Base-by-base conservation (phyloP, 2,329 filamentous ascomycete species). In the Colletotrichum truncatum region DNA sequence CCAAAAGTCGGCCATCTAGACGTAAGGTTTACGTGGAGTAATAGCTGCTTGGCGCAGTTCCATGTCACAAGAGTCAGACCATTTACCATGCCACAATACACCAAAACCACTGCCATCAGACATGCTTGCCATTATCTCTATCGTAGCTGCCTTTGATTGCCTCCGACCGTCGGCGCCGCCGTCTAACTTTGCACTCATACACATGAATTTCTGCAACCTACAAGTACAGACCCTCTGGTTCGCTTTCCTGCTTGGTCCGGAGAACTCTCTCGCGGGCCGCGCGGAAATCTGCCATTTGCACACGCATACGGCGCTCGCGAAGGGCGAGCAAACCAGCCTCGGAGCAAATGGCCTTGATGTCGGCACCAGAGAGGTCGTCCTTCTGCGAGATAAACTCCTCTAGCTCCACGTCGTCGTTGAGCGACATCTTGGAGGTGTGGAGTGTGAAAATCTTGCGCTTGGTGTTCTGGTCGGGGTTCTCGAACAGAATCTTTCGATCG, bases 341-440 rank as follows among this genome's bases (percentile, higher is more conserved):
- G 28, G 94, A 97, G 82, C 96, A 99, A 74, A 99, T 99, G 49
- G 96, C 96, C 82, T 98, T 97, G 85, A 99, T 98, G 80, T 99
- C 96, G 34, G 96, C 96, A 79, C 96, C 96, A 4, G 93, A 97
- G 7, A 99, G 85, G 73, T 99, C 97, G 73, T 99, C 96, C 86
- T 99, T 99, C 79, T 98, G 95, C 69, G 90, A 94, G 77, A 99
- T 98, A 76, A 99, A 98, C 81, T 99, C 96, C 73, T 99, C 96
- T 46, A 99, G 85, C 68, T 99, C 97, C n/a, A 99, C 96, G 71
- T 99, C 97, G 67, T 95, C 91, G 72, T 93, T 93, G 39, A 99
- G 86, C 55, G 89, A 97, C 96, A 99, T 99, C 87, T 99, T 99
- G 76, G 93, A 97, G 3, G 96, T 99, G 82, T 99, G 96, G 6